Evolutionary conservation across 2,329 filamentous ascomycete genomes (phyloP).

Genomic region (Penicillium sp.): DNA sequence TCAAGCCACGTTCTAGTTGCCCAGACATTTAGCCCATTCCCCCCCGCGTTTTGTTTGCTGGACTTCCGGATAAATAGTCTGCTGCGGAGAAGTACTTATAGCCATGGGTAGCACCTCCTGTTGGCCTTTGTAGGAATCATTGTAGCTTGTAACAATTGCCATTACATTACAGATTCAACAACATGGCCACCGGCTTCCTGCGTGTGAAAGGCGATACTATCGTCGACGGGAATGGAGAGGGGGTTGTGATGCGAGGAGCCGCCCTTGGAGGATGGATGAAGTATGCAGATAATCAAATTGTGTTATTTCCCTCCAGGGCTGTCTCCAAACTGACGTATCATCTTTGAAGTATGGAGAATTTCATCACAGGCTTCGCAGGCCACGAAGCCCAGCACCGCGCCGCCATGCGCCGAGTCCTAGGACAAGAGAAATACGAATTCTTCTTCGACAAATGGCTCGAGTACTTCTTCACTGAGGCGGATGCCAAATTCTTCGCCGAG

Average conservation of each 20-base stretch:
- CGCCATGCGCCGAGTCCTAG: conserved; percentile 53
- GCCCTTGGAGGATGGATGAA: conserved; percentile 49
- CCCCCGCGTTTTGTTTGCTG: conserved; percentile 12
- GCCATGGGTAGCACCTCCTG: background rate
- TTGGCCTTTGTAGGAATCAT: background rate
- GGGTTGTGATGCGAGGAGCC: conserved; percentile 50
- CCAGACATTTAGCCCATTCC: conserved; percentile 3
- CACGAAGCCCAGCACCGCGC: conserved; percentile 57
- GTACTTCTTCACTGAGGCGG: conserved; percentile 59
- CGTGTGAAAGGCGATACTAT: conserved; percentile 45
- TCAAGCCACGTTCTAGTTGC: background rate
- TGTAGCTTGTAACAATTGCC: background rate
- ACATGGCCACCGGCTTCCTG: conserved; percentile 38
- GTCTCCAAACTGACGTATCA: background rate
- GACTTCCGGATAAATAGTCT: background rate
- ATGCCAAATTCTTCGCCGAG: conserved; percentile 57
- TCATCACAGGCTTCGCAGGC: conserved; percentile 62
- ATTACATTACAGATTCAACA: conserved; percentile 5
- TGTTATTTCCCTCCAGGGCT: background rate
- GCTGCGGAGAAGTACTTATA: background rate
- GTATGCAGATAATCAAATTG: conserved; percentile 14
- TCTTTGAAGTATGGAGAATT: conserved; percentile 55
- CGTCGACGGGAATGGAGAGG: conserved; percentile 45
- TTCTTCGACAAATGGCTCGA: conserved; percentile 59
- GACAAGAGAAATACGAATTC: conserved; percentile 56